Base-by-base conservation (phyloP, 306 rosid species). In the Castanea crenata region DNA sequence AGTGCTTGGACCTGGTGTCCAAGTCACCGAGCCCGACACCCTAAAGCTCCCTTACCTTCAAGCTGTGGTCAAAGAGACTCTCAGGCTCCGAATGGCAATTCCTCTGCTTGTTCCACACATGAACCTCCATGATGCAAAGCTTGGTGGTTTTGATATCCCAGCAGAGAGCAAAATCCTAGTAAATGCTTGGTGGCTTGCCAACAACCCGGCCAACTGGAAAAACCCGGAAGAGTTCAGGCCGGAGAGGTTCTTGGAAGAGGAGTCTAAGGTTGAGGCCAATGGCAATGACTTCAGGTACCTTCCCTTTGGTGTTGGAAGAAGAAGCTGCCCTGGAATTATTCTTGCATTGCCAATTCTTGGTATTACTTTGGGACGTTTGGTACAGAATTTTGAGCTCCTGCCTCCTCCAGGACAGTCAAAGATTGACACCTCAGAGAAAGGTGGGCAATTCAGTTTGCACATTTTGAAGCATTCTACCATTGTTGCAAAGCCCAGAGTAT, bases 91-190 rank as follows among this genome's bases (percentile, higher is more conserved):
- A 11, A 94, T 92, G 98, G 96, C 98, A 0, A 92, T 92, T 21
- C 98, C 98, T 0, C 91, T 94, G 25, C 96, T 94, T 0, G 96
- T 92, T 35, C 98, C 98, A 1, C 98, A 94, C 88, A 92, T 94
- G 98, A 94, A 94, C 83, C 96, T 94, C 55, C 83, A 90, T 9
- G 96, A 94, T 0, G 97, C 97, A 0, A 94, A 90, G 89, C 96
- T 94, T 0, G 90, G 79, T 0, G 90, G 90, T 6, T 89, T 11
- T 32, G 98, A 93, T 85, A 92, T 93, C 38, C 97, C 98, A 0
- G 98, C 98, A 0, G 97, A 93, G 87, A 93, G 98, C 90, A 92
- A 92, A 77, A 87, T 94, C 63, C 6, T 92, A 74, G 97, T 94
- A 10, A 94, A 94, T 6, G 98, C 96, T 0, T 94, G 98, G 97